These are phyloP conservation scores for Solanum dulcamara DNA, from an alignment of 257 asterid species.

Conservation along the genomic window DNA sequence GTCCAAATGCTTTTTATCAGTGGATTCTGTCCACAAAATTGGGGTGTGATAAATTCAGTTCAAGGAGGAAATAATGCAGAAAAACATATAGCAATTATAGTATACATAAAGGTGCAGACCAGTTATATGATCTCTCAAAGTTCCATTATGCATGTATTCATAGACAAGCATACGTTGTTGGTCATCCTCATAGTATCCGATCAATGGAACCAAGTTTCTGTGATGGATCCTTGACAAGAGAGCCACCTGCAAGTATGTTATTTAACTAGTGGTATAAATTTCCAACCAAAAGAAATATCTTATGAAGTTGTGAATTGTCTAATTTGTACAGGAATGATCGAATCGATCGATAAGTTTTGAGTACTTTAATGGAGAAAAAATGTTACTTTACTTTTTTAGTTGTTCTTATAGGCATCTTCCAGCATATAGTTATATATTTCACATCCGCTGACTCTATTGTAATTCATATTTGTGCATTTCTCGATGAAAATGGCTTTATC, in stretches of 20 bases:
- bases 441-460: not conserved
- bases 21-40: conserved; percentile 29
- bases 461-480: not conserved
- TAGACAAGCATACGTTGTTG: conserved; percentile 89
- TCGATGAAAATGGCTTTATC: not conserved
- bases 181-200: conserved; percentile 90
- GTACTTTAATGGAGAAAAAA: not conserved
- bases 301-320: not conserved
- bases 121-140: conserved; percentile 79
- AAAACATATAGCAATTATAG: not conserved
- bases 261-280: not conserved
- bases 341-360: not conserved
- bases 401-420: not conserved
- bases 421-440: not conserved
- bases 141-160: conserved; percentile 97
- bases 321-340: not conserved
- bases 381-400: not conserved
- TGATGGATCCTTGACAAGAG: conserved; percentile 93
- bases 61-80: not conserved
- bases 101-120: conserved; percentile 18
- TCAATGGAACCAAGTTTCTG: conserved; percentile 88
- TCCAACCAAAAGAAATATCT: not conserved
- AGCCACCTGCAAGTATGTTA: conserved; percentile 58
- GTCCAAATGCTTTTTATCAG: conserved; percentile 53
- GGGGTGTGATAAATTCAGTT: not conserved